Evolutionary conservation across 352 stramenopile species (phyloP).

Genomic region (Phytopythium litorale): DNA sequence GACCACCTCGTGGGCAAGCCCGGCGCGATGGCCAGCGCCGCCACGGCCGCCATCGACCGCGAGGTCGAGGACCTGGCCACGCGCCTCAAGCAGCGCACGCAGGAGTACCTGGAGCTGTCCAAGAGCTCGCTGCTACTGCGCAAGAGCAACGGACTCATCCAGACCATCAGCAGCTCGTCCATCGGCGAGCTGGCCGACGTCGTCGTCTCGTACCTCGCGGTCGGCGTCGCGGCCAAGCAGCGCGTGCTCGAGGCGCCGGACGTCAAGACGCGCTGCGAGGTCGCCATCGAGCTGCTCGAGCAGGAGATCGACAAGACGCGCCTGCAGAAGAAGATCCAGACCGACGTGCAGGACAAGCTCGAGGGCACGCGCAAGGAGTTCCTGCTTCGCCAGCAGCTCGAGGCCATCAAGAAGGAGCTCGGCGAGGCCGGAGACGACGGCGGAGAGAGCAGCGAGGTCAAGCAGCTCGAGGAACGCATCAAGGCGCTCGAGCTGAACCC

Average conservation of each 20-base stretch:
- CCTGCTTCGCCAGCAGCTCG: conserved; percentile 97
- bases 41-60: conserved; percentile 9
- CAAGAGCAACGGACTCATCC: conserved; percentile 56
- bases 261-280: conserved; percentile 34
- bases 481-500: conserved; percentile 36
- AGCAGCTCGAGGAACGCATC: conserved; percentile 56
- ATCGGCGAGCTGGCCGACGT: conserved; percentile 62
- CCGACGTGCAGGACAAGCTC: conserved; percentile 64
- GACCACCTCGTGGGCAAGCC: conserved; percentile 5
- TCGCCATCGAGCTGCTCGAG: conserved; percentile 43
- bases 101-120: conserved; percentile 59
- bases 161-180: conserved; percentile 57
- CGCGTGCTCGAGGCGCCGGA: conserved; percentile 49
- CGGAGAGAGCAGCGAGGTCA: conserved; percentile 37
- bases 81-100: conserved; percentile 60
- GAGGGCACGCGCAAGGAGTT: conserved; percentile 87
- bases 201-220: conserved; percentile 65
- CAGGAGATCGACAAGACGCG: conserved; percentile 59
- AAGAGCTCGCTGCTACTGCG: conserved; percentile 54
- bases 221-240: conserved; percentile 52
- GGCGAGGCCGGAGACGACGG: conserved; percentile 58
- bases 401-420: conserved; percentile 99
- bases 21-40: conserved; percentile 6
- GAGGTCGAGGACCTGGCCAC: conserved; percentile 33
- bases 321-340: conserved; percentile 70